Base-by-base conservation (phyloP, 1,139 yeast species). In the Arxiozyma telluris region DNA sequence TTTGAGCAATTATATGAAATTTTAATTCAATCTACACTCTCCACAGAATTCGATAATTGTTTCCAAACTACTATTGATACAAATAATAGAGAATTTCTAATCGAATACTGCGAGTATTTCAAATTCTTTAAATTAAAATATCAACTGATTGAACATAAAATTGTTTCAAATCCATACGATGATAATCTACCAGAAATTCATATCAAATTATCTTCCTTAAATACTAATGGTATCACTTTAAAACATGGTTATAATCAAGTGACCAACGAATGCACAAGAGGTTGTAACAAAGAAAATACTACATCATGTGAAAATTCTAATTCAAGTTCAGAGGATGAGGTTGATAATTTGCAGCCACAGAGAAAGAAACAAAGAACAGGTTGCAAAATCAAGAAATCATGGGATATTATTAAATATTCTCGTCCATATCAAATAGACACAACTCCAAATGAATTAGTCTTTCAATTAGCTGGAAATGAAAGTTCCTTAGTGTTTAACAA, bases 101-200 rank as follows among this genome's bases (percentile, higher is more conserved):
- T 84, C 6, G 73, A 75, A 52, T 97, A 90, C 64, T 87, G 96
- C 59, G 76, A 78, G 51, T 90, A 85, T 68, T 90, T 87, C 68
- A 75, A 94, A 51, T 84, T 90, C 62, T 70, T 80, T 52, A 90
- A 82, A 49, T 72, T 90, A 47, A 94, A 87, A 66, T 96, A 89
- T 69, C 72, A 76, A 56, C 68, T 89, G 44, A 67, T 86, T n/a
- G 78, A 77, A 41, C 79, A 77, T 60, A 69, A 67, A 39, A 74
- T 87, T 22, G 56, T 71, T 0, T 68, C 68, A 51, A 83, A 84
- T 61, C 85, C 87, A 0, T 76, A 20, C 25, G 54, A 53, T 38
- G 51, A 45, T 59, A 64, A 75, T 1, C 63, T 66, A 12, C 58
- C 63, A 4, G 82, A 81, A 57, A 89, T 84, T 12, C 61, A 80